Conservation (phyloP, 1,284 basidiomycete species). For the Malassezia nana region DNA sequence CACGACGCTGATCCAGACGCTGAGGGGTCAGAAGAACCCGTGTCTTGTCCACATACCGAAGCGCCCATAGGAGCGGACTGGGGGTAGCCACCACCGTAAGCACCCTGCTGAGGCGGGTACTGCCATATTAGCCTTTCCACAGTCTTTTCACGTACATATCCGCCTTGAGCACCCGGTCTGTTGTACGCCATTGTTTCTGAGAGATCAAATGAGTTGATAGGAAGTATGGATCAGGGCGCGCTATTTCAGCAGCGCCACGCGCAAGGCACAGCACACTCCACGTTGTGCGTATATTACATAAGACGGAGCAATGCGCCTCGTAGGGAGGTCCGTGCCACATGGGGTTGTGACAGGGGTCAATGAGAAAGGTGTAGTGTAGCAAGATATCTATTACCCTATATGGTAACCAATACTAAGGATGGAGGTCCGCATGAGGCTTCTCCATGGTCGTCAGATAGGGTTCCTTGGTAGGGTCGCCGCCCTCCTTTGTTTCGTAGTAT, state of each 20-base stretch:
- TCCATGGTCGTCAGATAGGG: neutral
- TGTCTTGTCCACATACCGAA: conserved; percentile 1
- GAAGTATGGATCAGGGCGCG: neutral
- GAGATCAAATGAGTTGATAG: neutral
- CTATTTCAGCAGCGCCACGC: neutral
- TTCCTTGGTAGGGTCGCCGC: neutral
- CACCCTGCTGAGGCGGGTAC: conserved; percentile 19
- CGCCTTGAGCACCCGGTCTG: conserved; percentile 10
- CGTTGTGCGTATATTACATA: neutral
- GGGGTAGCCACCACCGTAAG: conserved; percentile 9
- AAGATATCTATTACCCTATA: neutral
- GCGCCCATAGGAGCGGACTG: conserved; percentile 16
- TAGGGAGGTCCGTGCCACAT: too few species aligned
- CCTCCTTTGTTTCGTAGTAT: neutral
- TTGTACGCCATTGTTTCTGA: conserved; percentile 6
- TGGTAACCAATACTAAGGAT: neutral
- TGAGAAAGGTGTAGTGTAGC: too few species aligned
- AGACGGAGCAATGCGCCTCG: neutral
- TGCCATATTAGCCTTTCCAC: neutral
- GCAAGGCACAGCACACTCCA: neutral
- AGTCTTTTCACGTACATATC: conserved; percentile 11
- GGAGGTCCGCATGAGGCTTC: neutral
- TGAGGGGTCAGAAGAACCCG: neutral
- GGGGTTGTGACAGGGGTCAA: too few species aligned
- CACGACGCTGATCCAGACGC: conserved; percentile 11